phyloP scores from a whole-genome alignment of 257 asterid genomes.

The Ocimum tenuiflorum region DNA sequence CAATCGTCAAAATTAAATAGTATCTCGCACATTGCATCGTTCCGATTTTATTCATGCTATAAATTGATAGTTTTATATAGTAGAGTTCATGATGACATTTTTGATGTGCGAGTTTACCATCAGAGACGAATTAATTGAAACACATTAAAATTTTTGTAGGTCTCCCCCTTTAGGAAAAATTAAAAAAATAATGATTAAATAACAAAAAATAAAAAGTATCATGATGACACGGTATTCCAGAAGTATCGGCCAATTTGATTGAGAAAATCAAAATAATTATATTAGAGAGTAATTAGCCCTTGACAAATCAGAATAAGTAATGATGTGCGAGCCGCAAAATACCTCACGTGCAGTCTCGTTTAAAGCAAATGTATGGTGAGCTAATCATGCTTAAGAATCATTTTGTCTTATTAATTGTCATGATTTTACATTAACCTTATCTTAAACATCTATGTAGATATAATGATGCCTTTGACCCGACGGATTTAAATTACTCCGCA shows the following conservation, averaged over 20 bases:
- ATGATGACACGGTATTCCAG: no score
- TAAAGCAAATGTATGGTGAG: slow-evolving; percentile 18
- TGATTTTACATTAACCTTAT: slow-evolving; percentile 34
- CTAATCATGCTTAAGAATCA: slow-evolving; percentile 29
- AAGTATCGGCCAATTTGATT: background rate
- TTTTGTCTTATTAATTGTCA: slow-evolving; percentile 26
- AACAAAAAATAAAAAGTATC: no score
- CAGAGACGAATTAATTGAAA: no score
- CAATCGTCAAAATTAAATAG: no score
- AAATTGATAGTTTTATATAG: no score
- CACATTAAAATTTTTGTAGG: no score
- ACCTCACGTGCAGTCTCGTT: slow-evolving; percentile 37
- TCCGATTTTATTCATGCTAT: no score
- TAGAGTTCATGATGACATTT: no score
- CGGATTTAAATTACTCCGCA: background rate
- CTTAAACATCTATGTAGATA: slow-evolving; percentile 31
- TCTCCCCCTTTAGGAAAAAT: no score
- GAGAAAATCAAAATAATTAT: background rate
- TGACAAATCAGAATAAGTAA: slow-evolving; percentile 4
- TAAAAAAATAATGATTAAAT: no score
- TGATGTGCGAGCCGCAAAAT: slow-evolving; percentile 25
- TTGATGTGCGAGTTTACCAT: no score
- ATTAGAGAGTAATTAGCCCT: background rate
- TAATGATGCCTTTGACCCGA: slow-evolving; percentile 41
- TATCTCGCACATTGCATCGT: no score